These are phyloP conservation scores for Curvularia spicifera DNA, from an alignment of 2,329 filamentous ascomycete genomes.

Conservation along the genomic window DNA sequence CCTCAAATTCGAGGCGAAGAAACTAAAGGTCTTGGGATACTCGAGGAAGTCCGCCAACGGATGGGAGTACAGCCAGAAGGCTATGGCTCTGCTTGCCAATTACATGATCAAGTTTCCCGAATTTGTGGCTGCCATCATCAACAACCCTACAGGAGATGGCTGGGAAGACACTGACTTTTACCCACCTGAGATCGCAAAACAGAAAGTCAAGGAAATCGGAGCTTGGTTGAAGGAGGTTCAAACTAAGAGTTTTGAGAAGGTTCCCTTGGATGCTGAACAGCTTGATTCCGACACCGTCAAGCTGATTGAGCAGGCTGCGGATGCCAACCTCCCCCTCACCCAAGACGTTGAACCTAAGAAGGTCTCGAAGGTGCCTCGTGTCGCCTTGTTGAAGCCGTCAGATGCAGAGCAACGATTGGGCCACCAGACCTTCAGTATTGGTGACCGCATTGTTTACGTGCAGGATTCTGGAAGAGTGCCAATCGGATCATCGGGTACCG, in stretches of 20 bases:
- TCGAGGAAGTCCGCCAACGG: constrained; percentile 84
- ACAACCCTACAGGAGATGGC: constrained; percentile 83
- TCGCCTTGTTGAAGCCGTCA: constrained; percentile 86
- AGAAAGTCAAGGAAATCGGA: constrained; percentile 90
- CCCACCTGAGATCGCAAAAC: constrained; percentile 71
- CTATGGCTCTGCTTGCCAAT: constrained; percentile 77
- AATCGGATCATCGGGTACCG: constrained; percentile 87
- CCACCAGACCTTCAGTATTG: constrained; percentile 81
- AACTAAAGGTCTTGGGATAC: constrained; percentile 94
- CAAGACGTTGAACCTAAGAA: constrained; percentile 65
- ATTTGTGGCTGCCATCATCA: constrained; percentile 88
- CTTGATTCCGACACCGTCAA: constrained; percentile 90
- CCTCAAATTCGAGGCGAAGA: constrained; percentile 94
- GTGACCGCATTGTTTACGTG: constrained; percentile 91
- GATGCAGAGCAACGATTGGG: constrained; percentile 94
- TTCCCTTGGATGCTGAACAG: constrained; percentile 96
- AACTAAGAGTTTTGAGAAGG: constrained; percentile 88
- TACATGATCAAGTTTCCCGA: constrained; percentile 97
- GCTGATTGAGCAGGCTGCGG: constrained; percentile 77
- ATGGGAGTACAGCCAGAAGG: constrained; percentile 93
- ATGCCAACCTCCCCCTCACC: constrained; percentile 53
- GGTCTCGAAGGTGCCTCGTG: constrained; percentile 81
- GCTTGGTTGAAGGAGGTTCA: constrained; percentile 92
- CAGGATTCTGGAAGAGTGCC: constrained; percentile 93
- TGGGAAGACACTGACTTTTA: constrained; percentile 88